These are phyloP conservation scores for Fusarium succisae DNA, from an alignment of 2,329 filamentous ascomycete genomes.

Conservation along the genomic window DNA sequence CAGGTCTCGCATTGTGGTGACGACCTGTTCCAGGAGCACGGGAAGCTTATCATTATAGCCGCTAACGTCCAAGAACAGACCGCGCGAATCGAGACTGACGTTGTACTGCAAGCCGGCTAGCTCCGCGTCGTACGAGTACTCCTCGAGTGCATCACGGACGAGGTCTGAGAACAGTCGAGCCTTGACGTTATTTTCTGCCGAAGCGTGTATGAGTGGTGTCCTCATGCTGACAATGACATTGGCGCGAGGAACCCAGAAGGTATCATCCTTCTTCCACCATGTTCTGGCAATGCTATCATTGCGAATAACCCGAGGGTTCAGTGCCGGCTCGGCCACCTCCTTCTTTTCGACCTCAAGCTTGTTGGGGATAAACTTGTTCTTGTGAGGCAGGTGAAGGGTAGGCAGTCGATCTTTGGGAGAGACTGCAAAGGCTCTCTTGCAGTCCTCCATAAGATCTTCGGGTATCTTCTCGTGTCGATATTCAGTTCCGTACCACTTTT, in stretches of 20 bases:
- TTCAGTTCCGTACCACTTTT: constrained; percentile 98
- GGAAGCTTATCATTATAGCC: constrained; percentile 98
- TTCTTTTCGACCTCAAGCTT: constrained; percentile 95
- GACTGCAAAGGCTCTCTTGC: constrained; percentile 70
- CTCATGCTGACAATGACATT: constrained; percentile 83
- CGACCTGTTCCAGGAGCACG: constrained; percentile 88
- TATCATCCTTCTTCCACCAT: constrained; percentile 99
- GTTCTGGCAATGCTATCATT: constrained; percentile 83
- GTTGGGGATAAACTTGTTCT: constrained; percentile 96
- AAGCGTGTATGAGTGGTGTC: constrained; percentile 81
- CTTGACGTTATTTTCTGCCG: constrained; percentile 81
- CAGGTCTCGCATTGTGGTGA: constrained; percentile 66
- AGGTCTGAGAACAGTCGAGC: constrained; percentile 84
- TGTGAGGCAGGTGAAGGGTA: constrained; percentile 86
- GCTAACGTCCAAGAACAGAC: constrained; percentile 79
- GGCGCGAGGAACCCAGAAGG: constrained; percentile 97
- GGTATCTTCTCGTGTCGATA: constrained; percentile 87
- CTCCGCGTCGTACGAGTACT: constrained; percentile 96
- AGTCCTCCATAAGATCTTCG: constrained; percentile 74
- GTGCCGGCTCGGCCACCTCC: constrained; percentile 73
- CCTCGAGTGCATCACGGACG: constrained; percentile 86
- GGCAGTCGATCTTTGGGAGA: constrained; percentile 67
- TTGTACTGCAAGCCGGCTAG: constrained; percentile 88
- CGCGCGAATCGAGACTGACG: constrained; percentile 76
- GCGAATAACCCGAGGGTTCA: constrained; percentile 82